Percentiles rank a stretch among this genome's conserved stretches.
Conservation (phyloP, 306 rosid species). For the Abrus pulchellus region DNA sequence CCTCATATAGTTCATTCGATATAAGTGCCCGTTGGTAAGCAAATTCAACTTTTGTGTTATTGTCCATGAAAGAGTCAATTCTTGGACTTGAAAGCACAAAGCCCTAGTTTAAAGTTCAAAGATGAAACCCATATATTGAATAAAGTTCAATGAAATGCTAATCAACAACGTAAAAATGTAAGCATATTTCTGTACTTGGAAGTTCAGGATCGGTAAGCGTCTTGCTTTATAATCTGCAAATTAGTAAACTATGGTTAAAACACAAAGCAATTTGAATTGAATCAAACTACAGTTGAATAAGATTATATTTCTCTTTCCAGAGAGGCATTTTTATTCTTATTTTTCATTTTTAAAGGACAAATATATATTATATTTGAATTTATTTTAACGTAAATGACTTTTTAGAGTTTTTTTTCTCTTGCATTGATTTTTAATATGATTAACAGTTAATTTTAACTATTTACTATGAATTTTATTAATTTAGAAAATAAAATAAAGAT, state of each 20-base stretch:
- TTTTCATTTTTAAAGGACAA: neutral
- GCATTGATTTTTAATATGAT: neutral
- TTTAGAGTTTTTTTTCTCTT: neutral
- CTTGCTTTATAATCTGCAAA: conserved; percentile 12
- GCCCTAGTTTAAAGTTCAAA: conserved; percentile 14
- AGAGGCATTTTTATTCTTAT: no score
- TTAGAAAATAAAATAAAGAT: no score
- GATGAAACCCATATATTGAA: neutral
- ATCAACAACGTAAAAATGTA: neutral
- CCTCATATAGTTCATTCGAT: conserved; percentile 27
- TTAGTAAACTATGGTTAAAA: neutral
- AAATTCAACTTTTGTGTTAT: neutral
- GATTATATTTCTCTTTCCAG: no score
- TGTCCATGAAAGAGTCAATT: neutral
- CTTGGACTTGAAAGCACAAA: conserved; percentile 26
- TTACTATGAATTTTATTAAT: no score
- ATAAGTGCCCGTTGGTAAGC: conserved; percentile 4
- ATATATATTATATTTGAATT: neutral
- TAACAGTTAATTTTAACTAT: no score
- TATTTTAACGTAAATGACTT: neutral
- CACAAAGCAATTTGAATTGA: neutral
- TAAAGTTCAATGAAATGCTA: neutral
- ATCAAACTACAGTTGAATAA: neutral
- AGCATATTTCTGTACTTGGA: neutral
- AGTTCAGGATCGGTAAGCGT: neutral